phyloP scores from a whole-genome alignment of 108 stramenopile species.

The Cyclotella sp. region DNA sequence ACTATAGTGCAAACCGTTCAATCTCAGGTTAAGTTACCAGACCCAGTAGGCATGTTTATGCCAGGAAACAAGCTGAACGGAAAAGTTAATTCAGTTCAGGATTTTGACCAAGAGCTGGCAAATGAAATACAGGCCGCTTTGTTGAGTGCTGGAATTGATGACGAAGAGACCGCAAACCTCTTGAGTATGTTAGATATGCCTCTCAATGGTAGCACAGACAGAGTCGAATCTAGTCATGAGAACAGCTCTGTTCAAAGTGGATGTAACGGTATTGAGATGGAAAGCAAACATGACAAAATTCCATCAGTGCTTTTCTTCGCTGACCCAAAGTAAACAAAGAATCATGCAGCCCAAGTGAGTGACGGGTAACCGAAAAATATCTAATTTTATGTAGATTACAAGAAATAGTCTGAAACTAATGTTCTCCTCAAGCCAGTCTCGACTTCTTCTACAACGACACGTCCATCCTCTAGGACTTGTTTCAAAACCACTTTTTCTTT shows the following conservation, averaged over 20 bases:
- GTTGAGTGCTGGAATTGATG: constrained; percentile 10
- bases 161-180: constrained; percentile 7
- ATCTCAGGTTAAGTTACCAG: constrained; percentile 6
- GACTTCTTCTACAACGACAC: constrained; percentile 44
- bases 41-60: neutral
- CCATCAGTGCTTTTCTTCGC: constrained; percentile 2
- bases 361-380: neutral
- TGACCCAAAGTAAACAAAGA: constrained; percentile 2
- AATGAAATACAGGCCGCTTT: constrained; percentile 46
- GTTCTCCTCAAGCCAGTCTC: constrained; percentile 47
- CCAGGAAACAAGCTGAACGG: neutral
- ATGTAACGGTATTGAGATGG: too few relatives aligned
- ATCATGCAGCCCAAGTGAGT: neutral
- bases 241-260: neutral
- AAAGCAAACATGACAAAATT: neutral
- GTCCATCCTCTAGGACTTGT: constrained; percentile 48
- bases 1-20: constrained; percentile 17
- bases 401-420: constrained; percentile 55
- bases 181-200: constrained; percentile 1
- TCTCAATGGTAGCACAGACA: neutral
- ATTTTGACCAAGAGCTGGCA: constrained; percentile 45
- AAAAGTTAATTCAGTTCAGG: constrained; percentile 34
- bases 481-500: constrained; percentile 44
- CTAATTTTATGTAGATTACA: constrained; percentile 18
- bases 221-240: neutral